A percentile compares a stretch with the other conserved stretches of the same genome.
These are phyloP conservation scores for Mycena albidolilacea DNA, from an alignment of 768 basidiomycete species.

Conservation along the genomic window DNA sequence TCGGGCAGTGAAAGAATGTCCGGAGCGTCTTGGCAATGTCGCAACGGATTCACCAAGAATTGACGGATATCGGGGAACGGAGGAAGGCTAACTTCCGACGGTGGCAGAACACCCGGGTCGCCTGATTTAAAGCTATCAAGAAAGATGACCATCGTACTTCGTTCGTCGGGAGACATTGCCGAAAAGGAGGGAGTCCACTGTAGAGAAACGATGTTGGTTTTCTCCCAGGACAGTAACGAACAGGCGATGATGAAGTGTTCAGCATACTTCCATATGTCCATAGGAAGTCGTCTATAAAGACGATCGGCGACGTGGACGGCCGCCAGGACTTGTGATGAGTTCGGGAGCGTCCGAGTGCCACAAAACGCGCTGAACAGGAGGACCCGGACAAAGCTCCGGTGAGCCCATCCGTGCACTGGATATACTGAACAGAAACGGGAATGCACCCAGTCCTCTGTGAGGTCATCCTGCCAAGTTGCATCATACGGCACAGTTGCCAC, in stretches of 20 bases:
- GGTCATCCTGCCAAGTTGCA: constrained; percentile 30
- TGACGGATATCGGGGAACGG: no score
- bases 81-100: background rate
- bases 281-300: background rate
- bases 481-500: constrained; percentile 19
- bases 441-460: constrained; percentile 40
- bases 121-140: background rate
- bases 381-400: constrained; percentile 36
- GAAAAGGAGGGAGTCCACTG: background rate
- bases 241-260: background rate
- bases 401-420: constrained; percentile 38
- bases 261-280: background rate
- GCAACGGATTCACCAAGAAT: constrained; percentile 18
- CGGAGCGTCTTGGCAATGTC: constrained; percentile 27
- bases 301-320: constrained; percentile 32
- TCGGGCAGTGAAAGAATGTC: constrained; percentile 20
- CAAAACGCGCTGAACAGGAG: constrained; percentile 39
- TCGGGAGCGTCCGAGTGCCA: constrained; percentile 28
- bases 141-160: constrained; percentile 13
- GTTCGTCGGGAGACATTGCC: constrained; percentile 1
- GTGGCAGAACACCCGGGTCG: background rate
- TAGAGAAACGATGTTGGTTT: background rate
- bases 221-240: background rate
- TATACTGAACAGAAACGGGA: constrained; percentile 40
- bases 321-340: background rate